phyloP scores from a whole-genome alignment of 805 yeast species.

The Barnettozyma botsteinii region DNA sequence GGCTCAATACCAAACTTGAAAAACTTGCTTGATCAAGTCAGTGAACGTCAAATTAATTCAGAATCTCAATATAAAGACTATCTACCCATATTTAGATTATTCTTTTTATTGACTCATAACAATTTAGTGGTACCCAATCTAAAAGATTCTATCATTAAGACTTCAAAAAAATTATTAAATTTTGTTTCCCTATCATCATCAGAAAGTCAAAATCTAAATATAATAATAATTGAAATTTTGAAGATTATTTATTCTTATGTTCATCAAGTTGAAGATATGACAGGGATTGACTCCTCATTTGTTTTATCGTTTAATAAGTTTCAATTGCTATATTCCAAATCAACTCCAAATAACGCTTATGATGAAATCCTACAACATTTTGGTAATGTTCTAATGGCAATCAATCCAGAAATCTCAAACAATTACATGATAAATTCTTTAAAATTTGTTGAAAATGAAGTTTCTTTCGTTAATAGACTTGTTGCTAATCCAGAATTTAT shows the following conservation, averaged over 20 bases:
- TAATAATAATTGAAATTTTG: slow-evolving; percentile 24
- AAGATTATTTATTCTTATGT: slow-evolving; percentile 23
- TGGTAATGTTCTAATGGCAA: slow-evolving; percentile 24
- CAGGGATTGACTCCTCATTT: slow-evolving; percentile 24
- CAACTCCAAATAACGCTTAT: slow-evolving; percentile 13
- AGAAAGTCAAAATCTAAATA: slow-evolving; percentile 18
- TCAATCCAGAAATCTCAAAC: slow-evolving; percentile 17
- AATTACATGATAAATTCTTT: slow-evolving; percentile 25
- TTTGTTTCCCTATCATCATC: slow-evolving; percentile 21
- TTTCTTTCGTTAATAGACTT: slow-evolving; percentile 16
- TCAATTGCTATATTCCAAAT: slow-evolving; percentile 18
- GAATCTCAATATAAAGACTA: slow-evolving; percentile 22
- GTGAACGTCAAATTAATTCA: slow-evolving; percentile 23
- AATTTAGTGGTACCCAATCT: slow-evolving; percentile 9
- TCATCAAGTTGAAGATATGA: slow-evolving; percentile 21
- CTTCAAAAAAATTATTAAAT: slow-evolving; percentile 22
- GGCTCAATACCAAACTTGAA: slow-evolving; percentile 13
- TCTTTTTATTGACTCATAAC: slow-evolving; percentile 21
- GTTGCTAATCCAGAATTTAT: neutral
- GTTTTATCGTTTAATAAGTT: slow-evolving; percentile 26
- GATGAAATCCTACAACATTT: slow-evolving; percentile 24
- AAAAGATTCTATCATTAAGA: slow-evolving; percentile 15
- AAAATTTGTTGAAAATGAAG: slow-evolving; percentile 20
- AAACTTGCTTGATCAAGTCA: slow-evolving; percentile 17
- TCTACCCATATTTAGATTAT: slow-evolving; percentile 24